Base-by-base conservation (phyloP, 108 stramenopile genomes). In the Skeletonema grethae region DNA sequence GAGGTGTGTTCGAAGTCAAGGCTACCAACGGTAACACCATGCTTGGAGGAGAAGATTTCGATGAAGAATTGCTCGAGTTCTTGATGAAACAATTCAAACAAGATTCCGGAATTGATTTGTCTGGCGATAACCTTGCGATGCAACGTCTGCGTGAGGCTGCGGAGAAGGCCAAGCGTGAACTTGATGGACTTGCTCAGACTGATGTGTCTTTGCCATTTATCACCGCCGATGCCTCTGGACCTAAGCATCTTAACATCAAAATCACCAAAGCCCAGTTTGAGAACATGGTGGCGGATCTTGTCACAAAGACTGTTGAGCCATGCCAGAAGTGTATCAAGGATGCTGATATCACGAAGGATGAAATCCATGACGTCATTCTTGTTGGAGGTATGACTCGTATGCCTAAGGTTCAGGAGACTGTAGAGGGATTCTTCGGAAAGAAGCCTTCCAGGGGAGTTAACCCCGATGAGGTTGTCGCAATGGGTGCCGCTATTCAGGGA, bases 301-400 rank as follows among this genome's bases (percentile, higher is more conserved):
- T 99, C 29, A 89, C 96, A 20, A 84, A 96, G 73, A 97, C 98
- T 31, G 88, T 99, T 75, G 91, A 87, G 53, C 99, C 99, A 10
- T 99, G 99, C 95, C 96, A 94, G 81, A 94, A 93, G 67, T 95
- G 93, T 70, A 90, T 97, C 69, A 94, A 95, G 80, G 98, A 98
- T 86, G 97, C 98, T 58, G 96, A 96, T 79, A 74, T 98, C 12
- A 66, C 76, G 67, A 98, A 95, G 74, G 74, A 70, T 13, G 97
- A 98, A 57, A 91, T 99, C 55, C 89, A 98, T 65, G 99, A 99
- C 73, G 96, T 99, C 62, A 95, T 99, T 58, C 87, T 99, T 22
- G 99, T 99, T 9, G 99, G 99, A 61, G 99, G 99, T 75, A 99
- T 99, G 98, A 97, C 97, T 32, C 97, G 99, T 56, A 99, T 99